Evolutionary conservation across 192 early-diverging fungal genomes (phyloP), one percentile per base, ranked within the genome.

Genomic region (Obelidium mucronatum): DNA sequence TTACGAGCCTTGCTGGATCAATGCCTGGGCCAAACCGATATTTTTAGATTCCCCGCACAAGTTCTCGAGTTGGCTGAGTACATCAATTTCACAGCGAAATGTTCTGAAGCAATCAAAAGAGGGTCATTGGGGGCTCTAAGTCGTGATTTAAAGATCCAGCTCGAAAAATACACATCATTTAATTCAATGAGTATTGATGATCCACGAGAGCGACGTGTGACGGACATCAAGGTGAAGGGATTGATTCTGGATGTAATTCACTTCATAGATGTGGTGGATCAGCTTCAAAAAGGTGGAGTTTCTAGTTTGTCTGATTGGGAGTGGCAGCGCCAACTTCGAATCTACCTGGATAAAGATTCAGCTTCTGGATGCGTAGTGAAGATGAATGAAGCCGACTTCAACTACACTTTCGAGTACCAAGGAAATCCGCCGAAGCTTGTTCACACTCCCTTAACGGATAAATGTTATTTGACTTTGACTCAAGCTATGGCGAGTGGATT

Each of bases 321-420:
- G 28, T 89, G 88, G 88, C 74, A 84, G 68, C 67, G 79, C 28
- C 88, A 89, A 62, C 74, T 89, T 33, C 81, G 85, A 36, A 87
- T 85, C 42, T 89, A 89, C 61, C 31, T 80, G 69, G 54, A 77
- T 22, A 81, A 76, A 44, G 79, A 86, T 15, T 48, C 40, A 26
- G 67, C 64, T 28, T 55, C 80, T 30, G 54, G 37, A 6, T 89
- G 88, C 65, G 28, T 82, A 2, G 79, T 85, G 4, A 71, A 72
- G 30, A 89, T 89, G 88, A 82, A 82, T 71, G 77, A 82, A 37
- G 84, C 88, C 3, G 74, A 82, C 56, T 89, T 89, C 61, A 34
- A 76, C n/a, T 89, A 89, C 56, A 84, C 86, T 24, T 89, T 80
- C 70, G 88, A 89, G 70, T 89, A 89, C 81, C 88, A 89, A 73